Conservation (phyloP, 768 basidiomycete species). For the Floccularia luteovirens region DNA sequence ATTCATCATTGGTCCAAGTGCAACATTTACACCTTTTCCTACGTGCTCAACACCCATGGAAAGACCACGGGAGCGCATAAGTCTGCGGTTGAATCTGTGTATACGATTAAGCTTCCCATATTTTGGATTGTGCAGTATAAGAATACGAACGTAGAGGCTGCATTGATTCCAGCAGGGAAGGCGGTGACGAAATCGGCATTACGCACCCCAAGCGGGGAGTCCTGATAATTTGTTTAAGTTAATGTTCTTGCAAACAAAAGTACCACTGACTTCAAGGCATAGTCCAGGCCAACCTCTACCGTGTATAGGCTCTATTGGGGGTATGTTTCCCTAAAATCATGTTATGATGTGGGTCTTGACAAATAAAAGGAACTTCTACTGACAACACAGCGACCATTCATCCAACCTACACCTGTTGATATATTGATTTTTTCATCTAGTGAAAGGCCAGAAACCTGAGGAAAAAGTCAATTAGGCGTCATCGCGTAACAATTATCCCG, state of each 20-base stretch:
- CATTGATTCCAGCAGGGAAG: constrained; percentile 82
- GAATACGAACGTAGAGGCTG: constrained; percentile 66
- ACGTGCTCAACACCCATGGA: constrained; percentile 80
- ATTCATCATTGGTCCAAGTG: constrained; percentile 82
- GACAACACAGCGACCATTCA: constrained; percentile 59
- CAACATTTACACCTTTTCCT: constrained; percentile 79
- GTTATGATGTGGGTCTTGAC: not conserved
- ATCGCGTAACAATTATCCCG: not conserved
- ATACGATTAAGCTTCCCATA: too few species aligned
- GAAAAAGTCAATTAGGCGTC: constrained; percentile 8
- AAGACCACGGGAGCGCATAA: constrained; percentile 70
- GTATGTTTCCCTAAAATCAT: constrained; percentile 43
- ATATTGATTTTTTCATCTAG: constrained; percentile 60
- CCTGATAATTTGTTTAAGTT: constrained; percentile 20
- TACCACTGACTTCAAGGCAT: constrained; percentile 57
- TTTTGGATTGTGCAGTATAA: not conserved
- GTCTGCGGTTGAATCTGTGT: constrained; percentile 61
- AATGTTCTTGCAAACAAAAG: not conserved
- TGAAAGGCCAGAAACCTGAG: constrained; percentile 38
- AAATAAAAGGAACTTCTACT: constrained; percentile 10
- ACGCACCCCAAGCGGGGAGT: constrained; percentile 76
- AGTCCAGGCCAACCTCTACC: constrained; percentile 57
- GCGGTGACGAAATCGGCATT: constrained; percentile 63
- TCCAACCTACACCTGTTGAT: constrained; percentile 64
- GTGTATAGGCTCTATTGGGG: constrained; percentile 31